These are phyloP conservation scores for Clonostachys rosea DNA, from an alignment of 2,329 filamentous ascomycete species.

Conservation along the genomic window DNA sequence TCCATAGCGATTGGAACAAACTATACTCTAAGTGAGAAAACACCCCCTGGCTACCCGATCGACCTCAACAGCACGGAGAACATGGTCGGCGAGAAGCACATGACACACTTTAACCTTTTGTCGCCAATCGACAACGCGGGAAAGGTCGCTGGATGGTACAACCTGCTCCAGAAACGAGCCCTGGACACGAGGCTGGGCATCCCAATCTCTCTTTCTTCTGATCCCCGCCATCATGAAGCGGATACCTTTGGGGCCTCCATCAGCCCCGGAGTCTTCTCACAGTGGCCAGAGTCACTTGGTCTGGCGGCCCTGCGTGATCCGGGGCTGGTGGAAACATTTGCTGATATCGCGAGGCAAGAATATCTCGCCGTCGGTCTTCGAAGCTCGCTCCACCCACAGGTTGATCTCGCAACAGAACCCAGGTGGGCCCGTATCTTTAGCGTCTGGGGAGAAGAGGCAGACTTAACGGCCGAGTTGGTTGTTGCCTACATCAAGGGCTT, in stretches of 20 bases:
- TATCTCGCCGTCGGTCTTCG: slow-evolving; percentile 35
- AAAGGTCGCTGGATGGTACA: slow-evolving; percentile 30
- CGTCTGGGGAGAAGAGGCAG: slow-evolving; percentile 44
- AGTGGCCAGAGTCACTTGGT: slow-evolving; percentile 47
- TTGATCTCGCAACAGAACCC: slow-evolving; percentile 45
- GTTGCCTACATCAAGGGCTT: slow-evolving; percentile 42
- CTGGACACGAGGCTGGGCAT: slow-evolving; percentile 40
- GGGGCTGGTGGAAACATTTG: slow-evolving; percentile 36
- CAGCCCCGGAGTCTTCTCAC: slow-evolving; percentile 34
- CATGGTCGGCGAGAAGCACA: slow-evolving; percentile 9
- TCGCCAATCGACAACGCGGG: slow-evolving; percentile 32
- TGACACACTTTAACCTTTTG: slow-evolving; percentile 40
- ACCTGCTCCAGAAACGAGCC: slow-evolving; percentile 32
- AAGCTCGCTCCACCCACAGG: slow-evolving; percentile 41
- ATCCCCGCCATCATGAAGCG: slow-evolving; percentile 39
- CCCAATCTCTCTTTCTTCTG: slow-evolving; percentile 40
- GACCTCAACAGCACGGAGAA: slow-evolving; percentile 4
- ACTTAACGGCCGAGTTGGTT: slow-evolving; percentile 26
- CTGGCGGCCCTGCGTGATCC: slow-evolving; percentile 41
- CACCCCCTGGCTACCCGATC: too few relatives aligned
- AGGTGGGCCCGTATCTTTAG: slow-evolving; percentile 40
- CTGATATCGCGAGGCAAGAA: slow-evolving; percentile 42
- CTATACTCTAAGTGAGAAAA: slow-evolving; percentile 7
- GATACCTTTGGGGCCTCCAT: slow-evolving; percentile 36
- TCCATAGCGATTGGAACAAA: slow-evolving; percentile 19